phyloP scores from a whole-genome alignment of 2,329 filamentous ascomycete genomes.

The Torrubiella hemipterigena region DNA sequence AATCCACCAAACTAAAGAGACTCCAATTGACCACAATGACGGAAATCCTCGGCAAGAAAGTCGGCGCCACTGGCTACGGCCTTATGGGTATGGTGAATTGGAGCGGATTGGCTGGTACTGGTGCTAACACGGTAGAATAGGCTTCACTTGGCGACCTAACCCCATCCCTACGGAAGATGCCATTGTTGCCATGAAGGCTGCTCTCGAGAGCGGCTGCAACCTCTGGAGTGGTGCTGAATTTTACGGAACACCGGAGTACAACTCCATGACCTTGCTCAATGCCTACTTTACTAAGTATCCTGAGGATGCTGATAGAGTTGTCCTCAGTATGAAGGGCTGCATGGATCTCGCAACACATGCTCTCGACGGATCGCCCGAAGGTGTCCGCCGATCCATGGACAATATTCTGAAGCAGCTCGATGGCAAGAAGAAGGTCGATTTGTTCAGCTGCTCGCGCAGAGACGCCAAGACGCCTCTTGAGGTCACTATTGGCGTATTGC shows the following conservation, averaged over 20 bases:
- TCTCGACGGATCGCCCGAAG: conserved; percentile 40
- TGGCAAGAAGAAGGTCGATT: conserved; percentile 48
- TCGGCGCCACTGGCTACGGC: conserved; percentile 40
- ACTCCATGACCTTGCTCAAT: conserved; percentile 46
- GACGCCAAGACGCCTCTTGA: conserved; percentile 36
- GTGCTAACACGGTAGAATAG: conserved; percentile 13
- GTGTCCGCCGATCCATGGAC: conserved; percentile 45
- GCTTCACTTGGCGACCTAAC: conserved; percentile 29
- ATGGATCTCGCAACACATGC: conserved; percentile 19
- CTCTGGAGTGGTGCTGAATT: conserved; percentile 55
- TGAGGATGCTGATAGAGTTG: conserved; percentile 48
- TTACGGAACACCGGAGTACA: conserved; percentile 47
- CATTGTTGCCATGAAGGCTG: conserved; percentile 42
- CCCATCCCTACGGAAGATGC: conserved; percentile 31
- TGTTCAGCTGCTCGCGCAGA: conserved; percentile 47
- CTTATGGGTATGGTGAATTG: conserved; percentile 44
- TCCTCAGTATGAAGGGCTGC: conserved; percentile 52
- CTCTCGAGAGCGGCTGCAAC: conserved; percentile 31
- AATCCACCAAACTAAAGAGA: not conserved
- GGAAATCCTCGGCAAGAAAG: conserved; percentile 26
- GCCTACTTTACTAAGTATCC: conserved; percentile 53
- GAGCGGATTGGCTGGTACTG: too few relatives aligned
- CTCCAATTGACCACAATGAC: conserved; percentile 12
- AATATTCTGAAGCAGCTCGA: conserved; percentile 36
- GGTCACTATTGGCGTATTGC: conserved; percentile 28